Evolutionary conservation across 306 rosid genomes (phyloP).

Genomic region (Begonia fuchsioides): DNA sequence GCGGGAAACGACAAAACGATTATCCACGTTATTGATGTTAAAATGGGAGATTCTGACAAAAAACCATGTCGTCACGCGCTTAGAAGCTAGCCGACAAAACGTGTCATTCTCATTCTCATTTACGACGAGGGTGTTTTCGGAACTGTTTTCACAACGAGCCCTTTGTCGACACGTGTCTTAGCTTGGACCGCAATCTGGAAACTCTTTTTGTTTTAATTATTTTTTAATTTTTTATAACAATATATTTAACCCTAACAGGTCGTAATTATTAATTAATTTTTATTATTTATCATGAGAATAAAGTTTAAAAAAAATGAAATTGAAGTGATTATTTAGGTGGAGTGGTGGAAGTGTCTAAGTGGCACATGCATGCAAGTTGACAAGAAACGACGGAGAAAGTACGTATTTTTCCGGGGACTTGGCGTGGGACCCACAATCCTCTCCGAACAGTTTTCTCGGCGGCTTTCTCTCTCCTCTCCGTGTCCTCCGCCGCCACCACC

Average conservation of each 20-base stretch:
- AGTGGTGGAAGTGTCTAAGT: no score
- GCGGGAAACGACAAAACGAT: conserved; percentile 46
- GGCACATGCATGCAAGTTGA: no score
- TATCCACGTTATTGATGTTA: conserved; percentile 12
- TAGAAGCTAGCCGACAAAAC: conserved; percentile 39
- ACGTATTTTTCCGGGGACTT: no score
- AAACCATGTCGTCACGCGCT: conserved; percentile 52
- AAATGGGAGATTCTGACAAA: conserved; percentile 29
- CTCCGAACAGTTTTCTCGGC: conserved; percentile 48
- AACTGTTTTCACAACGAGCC: conserved; percentile 13
- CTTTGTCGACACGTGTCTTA: conserved; percentile 76
- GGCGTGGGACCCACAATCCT: conserved; percentile 27
- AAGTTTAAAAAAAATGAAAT: no score
- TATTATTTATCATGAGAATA: no score
- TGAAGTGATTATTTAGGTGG: no score
- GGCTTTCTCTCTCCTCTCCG: conserved; percentile 85
- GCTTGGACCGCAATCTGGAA: conserved; percentile 71
- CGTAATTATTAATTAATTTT: no score
- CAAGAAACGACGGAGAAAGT: no score
- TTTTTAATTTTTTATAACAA: no score
- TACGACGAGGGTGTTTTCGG: conserved; percentile 19
- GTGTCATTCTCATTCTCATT: conserved; percentile 30
- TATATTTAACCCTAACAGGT: no score
- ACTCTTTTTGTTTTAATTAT: conserved; percentile 1
- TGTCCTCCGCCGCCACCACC: conserved; percentile 60